Conservation (phyloP, 2,329 filamentous ascomycete species). For the Plectosphaerella sp. region DNA sequence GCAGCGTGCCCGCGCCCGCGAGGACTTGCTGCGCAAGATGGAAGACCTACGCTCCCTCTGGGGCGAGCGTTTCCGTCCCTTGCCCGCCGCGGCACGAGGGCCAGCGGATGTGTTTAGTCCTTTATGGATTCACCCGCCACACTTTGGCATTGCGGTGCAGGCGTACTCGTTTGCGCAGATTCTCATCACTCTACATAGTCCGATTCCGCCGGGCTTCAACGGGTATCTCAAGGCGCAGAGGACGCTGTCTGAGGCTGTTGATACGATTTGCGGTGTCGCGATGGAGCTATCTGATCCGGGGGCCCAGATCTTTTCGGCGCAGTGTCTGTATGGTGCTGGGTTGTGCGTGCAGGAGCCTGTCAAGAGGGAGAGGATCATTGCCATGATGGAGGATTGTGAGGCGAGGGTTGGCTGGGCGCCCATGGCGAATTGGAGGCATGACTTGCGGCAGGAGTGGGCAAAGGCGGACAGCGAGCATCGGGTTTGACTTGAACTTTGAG, state of each 20-base stretch:
- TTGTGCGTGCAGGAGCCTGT: constrained; percentile 30
- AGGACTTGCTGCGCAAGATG: constrained; percentile 19
- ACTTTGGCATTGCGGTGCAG: constrained; percentile 44
- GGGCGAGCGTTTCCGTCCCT: constrained; percentile 30
- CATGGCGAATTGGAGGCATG: constrained; percentile 25
- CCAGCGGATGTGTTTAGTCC: constrained; percentile 31
- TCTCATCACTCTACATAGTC: constrained; percentile 29
- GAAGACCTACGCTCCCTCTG: constrained; percentile 26
- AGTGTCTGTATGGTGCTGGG: constrained; percentile 38
- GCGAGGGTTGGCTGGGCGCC: constrained; percentile 32
- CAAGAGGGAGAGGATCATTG: constrained; percentile 28
- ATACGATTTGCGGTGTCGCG: constrained; percentile 42
- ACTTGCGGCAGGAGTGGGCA: constrained; percentile 24
- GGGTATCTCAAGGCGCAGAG: constrained; percentile 33
- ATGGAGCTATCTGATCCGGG: constrained; percentile 35
- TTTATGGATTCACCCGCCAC: constrained; percentile 44
- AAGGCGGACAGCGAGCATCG: constrained; percentile 12
- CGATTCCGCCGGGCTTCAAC: constrained; percentile 23
- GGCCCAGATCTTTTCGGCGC: constrained; percentile 36
- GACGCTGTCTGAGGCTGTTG: constrained; percentile 15
- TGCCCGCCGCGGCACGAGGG: constrained; percentile 24
- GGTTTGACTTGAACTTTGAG: background rate
- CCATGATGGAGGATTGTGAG: constrained; percentile 30
- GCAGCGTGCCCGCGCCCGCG: constrained; percentile 9
- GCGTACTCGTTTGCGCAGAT: constrained; percentile 48